Conservation (phyloP, 208 protist species). For the Crithidia sp. region DNA sequence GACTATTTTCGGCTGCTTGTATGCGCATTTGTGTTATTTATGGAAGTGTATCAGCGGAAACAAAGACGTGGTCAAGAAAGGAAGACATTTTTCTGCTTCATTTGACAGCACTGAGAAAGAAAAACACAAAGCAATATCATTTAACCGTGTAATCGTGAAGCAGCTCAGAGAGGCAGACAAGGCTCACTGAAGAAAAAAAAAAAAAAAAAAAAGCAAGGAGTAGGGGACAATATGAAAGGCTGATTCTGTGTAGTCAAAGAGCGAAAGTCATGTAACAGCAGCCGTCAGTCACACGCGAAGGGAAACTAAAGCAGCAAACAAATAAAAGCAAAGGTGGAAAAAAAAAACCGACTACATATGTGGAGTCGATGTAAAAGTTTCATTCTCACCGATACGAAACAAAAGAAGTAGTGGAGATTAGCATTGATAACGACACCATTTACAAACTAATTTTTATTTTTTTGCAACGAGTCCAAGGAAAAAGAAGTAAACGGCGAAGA, state of each 20-base stretch:
- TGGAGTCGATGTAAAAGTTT: background rate
- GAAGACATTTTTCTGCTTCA: background rate
- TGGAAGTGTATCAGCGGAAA: background rate
- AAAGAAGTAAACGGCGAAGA: background rate
- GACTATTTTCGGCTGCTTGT: too few relatives aligned
- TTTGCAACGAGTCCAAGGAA: background rate
- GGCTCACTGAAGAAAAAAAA: background rate
- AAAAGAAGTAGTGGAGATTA: background rate
- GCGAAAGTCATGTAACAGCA: background rate
- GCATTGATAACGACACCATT: background rate
- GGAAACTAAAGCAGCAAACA: background rate
- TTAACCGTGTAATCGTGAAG: background rate
- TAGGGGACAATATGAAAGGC: too few relatives aligned
- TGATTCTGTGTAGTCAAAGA: too few relatives aligned
- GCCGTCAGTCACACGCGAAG: background rate
- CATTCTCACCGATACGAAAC: background rate
- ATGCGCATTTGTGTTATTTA: background rate
- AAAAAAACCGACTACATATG: background rate
- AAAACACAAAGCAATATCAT: constrained; percentile 1
- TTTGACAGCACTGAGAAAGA: background rate
- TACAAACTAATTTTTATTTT: background rate
- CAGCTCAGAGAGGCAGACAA: background rate
- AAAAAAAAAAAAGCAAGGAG: constrained; percentile 13
- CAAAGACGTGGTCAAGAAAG: background rate
- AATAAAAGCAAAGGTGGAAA: background rate